Evolutionary conservation across 106 monocot genomes (phyloP).

Genomic region (Dioscorea zingiberensis): DNA sequence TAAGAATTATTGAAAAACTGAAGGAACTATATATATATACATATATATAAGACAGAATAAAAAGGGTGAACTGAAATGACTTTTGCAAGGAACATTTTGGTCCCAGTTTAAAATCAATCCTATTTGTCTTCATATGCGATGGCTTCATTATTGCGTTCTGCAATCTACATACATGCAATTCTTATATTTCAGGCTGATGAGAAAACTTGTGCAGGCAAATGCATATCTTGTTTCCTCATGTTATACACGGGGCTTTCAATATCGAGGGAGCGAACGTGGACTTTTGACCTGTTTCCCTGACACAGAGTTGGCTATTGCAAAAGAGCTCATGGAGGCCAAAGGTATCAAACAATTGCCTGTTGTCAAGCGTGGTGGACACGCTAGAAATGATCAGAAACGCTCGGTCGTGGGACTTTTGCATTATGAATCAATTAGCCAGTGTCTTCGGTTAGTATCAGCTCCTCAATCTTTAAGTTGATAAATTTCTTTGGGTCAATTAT

Average conservation of each 20-base stretch:
- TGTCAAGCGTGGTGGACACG: slow-evolving; percentile 59
- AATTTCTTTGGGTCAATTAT: not conserved
- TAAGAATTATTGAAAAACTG: no score
- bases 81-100: no score
- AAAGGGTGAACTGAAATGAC: no score
- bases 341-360: slow-evolving; percentile 90
- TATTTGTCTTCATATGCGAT: no score
- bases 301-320: slow-evolving; percentile 83
- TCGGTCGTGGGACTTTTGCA: slow-evolving; percentile 67
- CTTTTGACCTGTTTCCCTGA: slow-evolving; percentile 89
- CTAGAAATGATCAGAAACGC: slow-evolving; percentile 52
- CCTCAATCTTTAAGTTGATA: not conserved
- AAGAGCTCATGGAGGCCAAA: slow-evolving; percentile 97
- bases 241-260: slow-evolving; percentile 68
- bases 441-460: slow-evolving; percentile 55
- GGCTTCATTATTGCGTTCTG: no score
- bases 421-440: slow-evolving; percentile 69
- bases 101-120: no score
- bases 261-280: slow-evolving; percentile 66
- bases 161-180: no score
- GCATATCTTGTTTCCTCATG: slow-evolving; percentile 52
- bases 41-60: no score
- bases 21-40: no score
- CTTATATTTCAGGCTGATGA: no score
- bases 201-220: slow-evolving; percentile 36